Base-by-base conservation (phyloP, 2,329 filamentous ascomycete genomes). In the Coleophoma eucalyptorum region DNA sequence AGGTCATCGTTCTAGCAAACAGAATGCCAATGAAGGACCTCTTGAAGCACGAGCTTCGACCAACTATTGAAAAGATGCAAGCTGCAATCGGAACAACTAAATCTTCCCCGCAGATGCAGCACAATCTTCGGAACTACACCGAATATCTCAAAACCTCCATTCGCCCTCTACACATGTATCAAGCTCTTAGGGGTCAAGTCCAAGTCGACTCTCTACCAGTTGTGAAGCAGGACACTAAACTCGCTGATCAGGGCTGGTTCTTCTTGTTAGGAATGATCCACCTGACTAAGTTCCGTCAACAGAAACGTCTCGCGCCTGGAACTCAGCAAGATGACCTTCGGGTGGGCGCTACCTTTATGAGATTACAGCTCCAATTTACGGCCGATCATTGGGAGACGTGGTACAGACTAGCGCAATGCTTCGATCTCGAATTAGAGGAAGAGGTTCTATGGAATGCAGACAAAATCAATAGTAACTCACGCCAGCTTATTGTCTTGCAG, bases 51-150 rank as follows among this genome's bases (percentile, higher is more conserved):
- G 90, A 97, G 50, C 75, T 99, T 49, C 95, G 93, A 66, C 83
- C 79, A 15, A 90, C 91, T 0, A 94, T 99, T 52, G 94, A 99
- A 52, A 91, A 92, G 59, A 90, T 99, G 70, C 92, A 97, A 65
- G 85, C 90, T 58, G 86, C 89, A 5, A 86, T 97, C 49, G 90
- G 90, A 1, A 80, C 81, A 49, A 82, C 87, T 26, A 96, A 92
- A 66, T 82, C 86, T 12, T 87, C 86, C 1, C 82, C 89, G 5
- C 84, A 91, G 54, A 86, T 96, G 69, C 79, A 86, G n/a, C 87
- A 94, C 66, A 99, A 99, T 67, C 79, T 90, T 50, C 86, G 90
- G 49, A 85, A 96, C 56, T 86, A 94, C 50, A 87, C 84, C 4
- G 81, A 89, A 26, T 94, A 89, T 62, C 75, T 97, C 46, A 93